phyloP scores from a whole-genome alignment of 495 filamentous ascomycete species.

The Symbiotaphrina buchneri region DNA sequence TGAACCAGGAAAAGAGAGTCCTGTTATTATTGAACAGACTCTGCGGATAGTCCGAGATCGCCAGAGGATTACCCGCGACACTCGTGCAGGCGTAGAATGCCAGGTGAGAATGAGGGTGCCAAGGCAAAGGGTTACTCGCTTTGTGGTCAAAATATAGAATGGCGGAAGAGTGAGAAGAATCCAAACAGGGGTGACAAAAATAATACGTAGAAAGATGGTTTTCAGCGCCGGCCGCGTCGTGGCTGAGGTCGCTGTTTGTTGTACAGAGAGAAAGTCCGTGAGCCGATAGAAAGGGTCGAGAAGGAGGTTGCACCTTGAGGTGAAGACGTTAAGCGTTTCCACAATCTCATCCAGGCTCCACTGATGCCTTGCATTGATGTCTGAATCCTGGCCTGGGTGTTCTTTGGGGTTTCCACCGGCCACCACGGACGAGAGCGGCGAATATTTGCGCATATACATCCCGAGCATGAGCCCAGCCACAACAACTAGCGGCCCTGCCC shows the following conservation, averaged over 20 bases:
- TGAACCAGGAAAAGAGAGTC: slow-evolving; percentile 46
- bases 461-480: slow-evolving; percentile 62
- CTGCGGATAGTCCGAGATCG: slow-evolving; percentile 52
- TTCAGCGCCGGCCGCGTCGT: slow-evolving; percentile 85
- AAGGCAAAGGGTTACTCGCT: slow-evolving; percentile 51
- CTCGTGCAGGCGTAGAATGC: slow-evolving; percentile 72
- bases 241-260: slow-evolving; percentile 73
- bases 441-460: slow-evolving; percentile 85
- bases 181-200: slow-evolving; percentile 77
- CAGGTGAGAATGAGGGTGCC: slow-evolving; percentile 74
- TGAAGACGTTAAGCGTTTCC: slow-evolving; percentile 73
- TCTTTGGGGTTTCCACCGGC: slow-evolving; percentile 35
- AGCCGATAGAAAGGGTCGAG: slow-evolving; percentile 71
- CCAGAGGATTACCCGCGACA: slow-evolving; percentile 79
- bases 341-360: slow-evolving; percentile 93
- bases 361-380: slow-evolving; percentile 43
- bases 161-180: slow-evolving; percentile 61
- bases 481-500: slow-evolving; percentile 61
- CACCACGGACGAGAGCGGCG: slow-evolving; percentile 72
- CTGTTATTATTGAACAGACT: slow-evolving; percentile 45
- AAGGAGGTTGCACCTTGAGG: slow-evolving; percentile 71
- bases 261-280: slow-evolving; percentile 84
- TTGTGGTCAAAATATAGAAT: slow-evolving; percentile 65
- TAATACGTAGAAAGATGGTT: slow-evolving; percentile 68
- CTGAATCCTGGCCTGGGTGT: slow-evolving; percentile 28